Conservation (phyloP, 345 rosid genomes). For the Brassica juncea region DNA sequence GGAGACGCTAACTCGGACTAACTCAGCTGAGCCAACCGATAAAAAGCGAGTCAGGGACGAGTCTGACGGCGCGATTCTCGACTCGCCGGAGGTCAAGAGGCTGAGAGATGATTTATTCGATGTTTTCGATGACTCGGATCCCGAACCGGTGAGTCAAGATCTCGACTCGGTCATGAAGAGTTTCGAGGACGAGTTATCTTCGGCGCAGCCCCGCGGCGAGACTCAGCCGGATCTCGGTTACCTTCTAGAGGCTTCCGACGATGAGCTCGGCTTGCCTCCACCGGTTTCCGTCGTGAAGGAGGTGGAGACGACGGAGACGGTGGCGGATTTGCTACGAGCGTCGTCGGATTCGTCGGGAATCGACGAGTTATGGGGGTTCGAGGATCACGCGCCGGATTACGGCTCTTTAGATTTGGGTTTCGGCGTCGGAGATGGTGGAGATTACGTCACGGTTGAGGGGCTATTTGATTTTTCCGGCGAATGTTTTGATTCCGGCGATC, state of each 20-base stretch:
- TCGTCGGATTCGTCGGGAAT: conserved; percentile 42
- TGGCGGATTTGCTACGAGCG: conserved; percentile 34
- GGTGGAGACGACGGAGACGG: conserved; percentile 37
- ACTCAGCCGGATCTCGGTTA: conserved; percentile 68
- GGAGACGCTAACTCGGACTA: conserved; percentile 4
- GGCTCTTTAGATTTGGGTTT: conserved; percentile 53
- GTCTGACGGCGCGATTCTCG: conserved; percentile 31
- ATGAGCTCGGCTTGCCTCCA: conserved; percentile 67
- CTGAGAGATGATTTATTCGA: conserved; percentile 61
- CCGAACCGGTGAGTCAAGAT: conserved; percentile 56
- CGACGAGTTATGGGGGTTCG: conserved; percentile 48
- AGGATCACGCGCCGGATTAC: conserved; percentile 45
- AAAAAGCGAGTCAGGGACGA: conserved; percentile 59
- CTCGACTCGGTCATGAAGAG: conserved; percentile 82
- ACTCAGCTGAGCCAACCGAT: conserved; percentile 20
- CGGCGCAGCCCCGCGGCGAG: conserved; percentile 30
- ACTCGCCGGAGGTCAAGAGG: conserved; percentile 58
- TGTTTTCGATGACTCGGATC: conserved; percentile 61
- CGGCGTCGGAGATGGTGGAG: conserved; percentile 36
- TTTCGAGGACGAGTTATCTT: conserved; percentile 44
- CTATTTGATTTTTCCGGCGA: conserved; percentile 56
- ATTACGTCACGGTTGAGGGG: conserved; percentile 63
- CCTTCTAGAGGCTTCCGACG: conserved; percentile 82
- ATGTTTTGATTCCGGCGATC: conserved; percentile 46
- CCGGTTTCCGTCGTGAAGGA: conserved; percentile 35